Percentiles rank a stretch among this genome's conserved stretches.
phyloP scores from a whole-genome alignment of 2,329 filamentous ascomycete species.

The Septoria petroselini region DNA sequence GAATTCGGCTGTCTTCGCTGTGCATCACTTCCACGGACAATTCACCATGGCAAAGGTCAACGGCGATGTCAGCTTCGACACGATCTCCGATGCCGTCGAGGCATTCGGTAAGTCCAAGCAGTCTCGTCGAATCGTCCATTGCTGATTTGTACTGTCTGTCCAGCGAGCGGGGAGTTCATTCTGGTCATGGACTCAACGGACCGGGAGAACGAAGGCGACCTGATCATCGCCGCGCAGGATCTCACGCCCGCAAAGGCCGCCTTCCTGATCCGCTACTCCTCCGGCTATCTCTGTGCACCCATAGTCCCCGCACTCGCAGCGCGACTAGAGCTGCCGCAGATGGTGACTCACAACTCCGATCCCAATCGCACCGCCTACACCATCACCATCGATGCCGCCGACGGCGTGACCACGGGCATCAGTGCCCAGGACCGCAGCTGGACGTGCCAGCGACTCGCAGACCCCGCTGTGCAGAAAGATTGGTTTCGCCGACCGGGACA shows the following conservation, averaged over 20 bases:
- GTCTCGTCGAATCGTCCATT: background rate
- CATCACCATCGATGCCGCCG: slow-evolving; percentile 75
- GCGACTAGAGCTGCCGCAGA: slow-evolving; percentile 76
- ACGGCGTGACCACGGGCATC: slow-evolving; percentile 81
- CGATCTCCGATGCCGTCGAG: slow-evolving; percentile 46
- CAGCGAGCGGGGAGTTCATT: slow-evolving; percentile 72
- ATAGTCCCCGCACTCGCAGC: slow-evolving; percentile 67
- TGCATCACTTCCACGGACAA: background rate
- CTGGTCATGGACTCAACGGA: slow-evolving; percentile 88
- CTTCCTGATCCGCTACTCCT: slow-evolving; percentile 88
- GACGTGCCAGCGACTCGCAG: slow-evolving; percentile 74
- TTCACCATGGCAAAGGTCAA: slow-evolving; percentile 31
- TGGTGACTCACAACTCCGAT: slow-evolving; percentile 76
- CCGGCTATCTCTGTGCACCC: slow-evolving; percentile 88
- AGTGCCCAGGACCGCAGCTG: slow-evolving; percentile 81
- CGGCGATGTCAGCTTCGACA: slow-evolving; percentile 42
- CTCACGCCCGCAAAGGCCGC: slow-evolving; percentile 88
- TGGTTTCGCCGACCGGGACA: slow-evolving; percentile 83
- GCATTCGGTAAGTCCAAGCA: slow-evolving; percentile 41
- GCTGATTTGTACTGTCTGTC: slow-evolving; percentile 2
- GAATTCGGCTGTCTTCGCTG: background rate
- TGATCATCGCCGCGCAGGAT: slow-evolving; percentile 86
- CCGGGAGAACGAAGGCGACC: slow-evolving; percentile 96
- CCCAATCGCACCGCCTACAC: slow-evolving; percentile 91
- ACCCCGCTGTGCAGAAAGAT: slow-evolving; percentile 54